Conservation (phyloP, 2,329 filamentous ascomycete species). For the Colletotrichum spinosum region DNA sequence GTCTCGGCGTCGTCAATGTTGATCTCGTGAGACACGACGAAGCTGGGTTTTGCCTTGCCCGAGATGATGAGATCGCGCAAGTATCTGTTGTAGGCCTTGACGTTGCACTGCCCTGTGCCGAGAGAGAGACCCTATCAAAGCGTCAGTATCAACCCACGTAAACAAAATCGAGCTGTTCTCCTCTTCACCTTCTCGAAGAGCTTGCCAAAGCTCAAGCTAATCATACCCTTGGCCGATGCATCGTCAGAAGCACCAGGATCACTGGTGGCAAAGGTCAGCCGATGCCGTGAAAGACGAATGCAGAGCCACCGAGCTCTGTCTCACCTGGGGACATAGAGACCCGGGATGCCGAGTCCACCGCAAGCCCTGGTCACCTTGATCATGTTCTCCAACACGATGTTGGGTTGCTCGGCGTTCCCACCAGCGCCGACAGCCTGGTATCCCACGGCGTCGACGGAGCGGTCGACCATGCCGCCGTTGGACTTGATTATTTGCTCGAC, state of each 20-base stretch:
- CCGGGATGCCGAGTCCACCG: conserved; percentile 71
- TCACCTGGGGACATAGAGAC: conserved; percentile 57
- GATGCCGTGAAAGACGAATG: not conserved
- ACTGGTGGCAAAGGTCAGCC: conserved; percentile 42
- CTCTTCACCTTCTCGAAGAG: conserved; percentile 71
- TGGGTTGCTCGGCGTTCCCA: conserved; percentile 70
- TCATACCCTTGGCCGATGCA: conserved; percentile 71
- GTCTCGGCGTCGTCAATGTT: conserved; percentile 69
- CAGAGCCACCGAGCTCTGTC: not conserved
- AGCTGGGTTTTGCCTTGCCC: conserved; percentile 73
- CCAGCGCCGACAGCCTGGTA: conserved; percentile 70
- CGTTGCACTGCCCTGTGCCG: conserved; percentile 74
- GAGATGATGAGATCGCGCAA: conserved; percentile 73
- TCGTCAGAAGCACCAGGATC: conserved; percentile 74
- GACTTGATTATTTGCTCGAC: conserved; percentile 70
- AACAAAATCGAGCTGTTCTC: conserved; percentile 19
- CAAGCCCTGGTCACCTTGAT: conserved; percentile 72
- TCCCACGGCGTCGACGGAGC: conserved; percentile 74
- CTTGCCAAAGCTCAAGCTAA: conserved; percentile 74
- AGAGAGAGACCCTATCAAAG: conserved; percentile 64
- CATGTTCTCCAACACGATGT: conserved; percentile 72
- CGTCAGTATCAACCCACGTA: not conserved
- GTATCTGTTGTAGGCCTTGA: conserved; percentile 76
- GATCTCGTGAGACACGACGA: conserved; percentile 75
- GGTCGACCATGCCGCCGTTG: conserved; percentile 68